Conservation (phyloP, 2,329 filamentous ascomycete species). For the Tolypocladium tundrense region DNA sequence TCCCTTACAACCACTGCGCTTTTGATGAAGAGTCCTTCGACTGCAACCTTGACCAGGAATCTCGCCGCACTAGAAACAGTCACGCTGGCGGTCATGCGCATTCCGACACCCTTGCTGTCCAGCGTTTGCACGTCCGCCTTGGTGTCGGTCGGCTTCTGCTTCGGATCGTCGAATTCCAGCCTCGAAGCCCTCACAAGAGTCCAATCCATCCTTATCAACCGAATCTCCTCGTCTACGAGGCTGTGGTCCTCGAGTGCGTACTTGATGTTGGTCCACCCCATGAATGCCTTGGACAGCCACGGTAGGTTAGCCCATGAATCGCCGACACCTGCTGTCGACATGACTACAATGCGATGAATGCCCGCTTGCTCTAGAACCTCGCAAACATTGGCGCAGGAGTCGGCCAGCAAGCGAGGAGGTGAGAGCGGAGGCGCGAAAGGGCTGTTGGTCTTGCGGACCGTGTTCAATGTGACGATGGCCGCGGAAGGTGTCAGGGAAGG, state of each 20-base stretch:
- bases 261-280: constrained; percentile 29
- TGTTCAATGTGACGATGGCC: constrained; percentile 28
- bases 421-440: constrained; percentile 27
- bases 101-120: constrained; percentile 18
- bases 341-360: constrained; percentile 22
- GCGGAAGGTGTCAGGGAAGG: constrained; percentile 14
- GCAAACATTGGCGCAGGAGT: constrained; percentile 24
- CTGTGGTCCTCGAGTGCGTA: constrained; percentile 26
- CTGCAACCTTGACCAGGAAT: constrained; percentile 23
- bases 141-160: constrained; percentile 1
- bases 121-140: constrained; percentile 13
- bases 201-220: constrained; percentile 22
- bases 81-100: constrained; percentile 19
- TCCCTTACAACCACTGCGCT: constrained; percentile 9
- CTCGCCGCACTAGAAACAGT: constrained; percentile 16
- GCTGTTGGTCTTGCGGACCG: constrained; percentile 26
- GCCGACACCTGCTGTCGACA: constrained; percentile 29
- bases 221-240: constrained; percentile 25
- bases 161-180: constrained; percentile 19
- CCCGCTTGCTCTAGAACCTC: constrained; percentile 20
- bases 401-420: constrained; percentile 26
- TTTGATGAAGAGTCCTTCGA: constrained; percentile 12
- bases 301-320: constrained; percentile 25
- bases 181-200: constrained; percentile 23
- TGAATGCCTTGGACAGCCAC: constrained; percentile 22